Evolutionary conservation across 2,329 filamentous ascomycete species (phyloP), one percentile per base, ranked within the genome.

Genomic region (Clarireedia homoeocarpa): DNA sequence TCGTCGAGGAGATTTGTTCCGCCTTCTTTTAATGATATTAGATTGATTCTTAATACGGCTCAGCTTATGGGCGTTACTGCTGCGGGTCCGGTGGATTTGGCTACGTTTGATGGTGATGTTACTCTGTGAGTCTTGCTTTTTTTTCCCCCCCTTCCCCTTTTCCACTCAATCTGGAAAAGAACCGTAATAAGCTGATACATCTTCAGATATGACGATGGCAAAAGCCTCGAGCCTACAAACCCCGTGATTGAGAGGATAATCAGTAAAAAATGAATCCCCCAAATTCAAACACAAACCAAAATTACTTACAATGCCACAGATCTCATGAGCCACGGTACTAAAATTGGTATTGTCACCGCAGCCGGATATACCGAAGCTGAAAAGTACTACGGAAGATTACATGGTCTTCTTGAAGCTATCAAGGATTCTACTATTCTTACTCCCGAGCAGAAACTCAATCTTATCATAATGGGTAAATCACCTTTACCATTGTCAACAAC

Each of bases 41-140:
- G 94, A 2, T 78, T 96, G 24, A 87, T 95, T 51, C 82, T 99
- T 63, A 99, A 99, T 73, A 94, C 94, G 40, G 91, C 94, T 17
- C 94, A 99, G 72, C 79, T 92, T 58, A 91, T 96, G 85, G 90
- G 89, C 40, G 82, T 97, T n/a, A 86, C 90, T 15, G 83, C 82
- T 24, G 75, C 77, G 46, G 85, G 87, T 23, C 80, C 83, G 4
- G 78, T 96, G 7, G 84, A 94, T 64, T 80, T 99, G 4, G 86
- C 95, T 53, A 99, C 94, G 0, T 99, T 99, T 69, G 94, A 99
- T 71, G 94, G 94, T 72, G 94, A 99, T 72, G 91, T 99, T 51
- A 99, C 94, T 1, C 79, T 99, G 23, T 99, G 54, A 56, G 55
- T 54, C 15, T 40, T n/a, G 20, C 17, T 40, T 40, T 14, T 6